Conservation (phyloP, 148 eudicot genomes). For the Cornus suecica region DNA sequence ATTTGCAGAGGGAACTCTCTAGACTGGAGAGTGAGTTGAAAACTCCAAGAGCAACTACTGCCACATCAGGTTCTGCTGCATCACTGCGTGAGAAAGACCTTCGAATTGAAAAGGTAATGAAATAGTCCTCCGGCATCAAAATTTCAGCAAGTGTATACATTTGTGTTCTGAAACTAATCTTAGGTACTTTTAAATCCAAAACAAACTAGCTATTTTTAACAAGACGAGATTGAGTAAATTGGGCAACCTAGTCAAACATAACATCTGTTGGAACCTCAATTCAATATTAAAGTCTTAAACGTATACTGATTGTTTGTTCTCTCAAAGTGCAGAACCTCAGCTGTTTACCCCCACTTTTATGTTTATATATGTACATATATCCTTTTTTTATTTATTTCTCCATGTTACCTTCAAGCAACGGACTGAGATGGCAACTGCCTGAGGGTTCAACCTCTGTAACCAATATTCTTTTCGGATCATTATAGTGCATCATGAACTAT, state of each 20-base stretch:
- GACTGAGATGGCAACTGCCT: background rate
- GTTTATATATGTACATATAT: no score
- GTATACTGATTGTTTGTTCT: background rate
- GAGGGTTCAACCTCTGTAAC: background rate
- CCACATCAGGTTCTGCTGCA: constrained; percentile 30
- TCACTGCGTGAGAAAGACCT: constrained; percentile 66
- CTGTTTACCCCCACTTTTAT: background rate
- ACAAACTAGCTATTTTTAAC: background rate
- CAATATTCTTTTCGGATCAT: background rate
- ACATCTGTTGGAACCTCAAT: background rate
- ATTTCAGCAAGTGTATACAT: no score
- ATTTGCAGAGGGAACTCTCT: constrained; percentile 80
- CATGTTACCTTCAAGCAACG: background rate
- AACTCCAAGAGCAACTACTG: constrained; percentile 36
- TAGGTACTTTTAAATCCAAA: background rate
- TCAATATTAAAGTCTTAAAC: background rate
- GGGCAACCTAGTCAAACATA: background rate
- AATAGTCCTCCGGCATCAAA: background rate
- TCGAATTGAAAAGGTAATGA: constrained; percentile 77
- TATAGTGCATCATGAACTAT: background rate
- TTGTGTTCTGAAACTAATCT: background rate
- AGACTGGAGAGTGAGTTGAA: constrained; percentile 80
- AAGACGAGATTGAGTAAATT: background rate
- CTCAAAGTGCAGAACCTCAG: no score
- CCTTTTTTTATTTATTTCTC: background rate